Evolutionary conservation across 345 rosid species (phyloP).

Genomic region (Eucalyptus rudis): DNA sequence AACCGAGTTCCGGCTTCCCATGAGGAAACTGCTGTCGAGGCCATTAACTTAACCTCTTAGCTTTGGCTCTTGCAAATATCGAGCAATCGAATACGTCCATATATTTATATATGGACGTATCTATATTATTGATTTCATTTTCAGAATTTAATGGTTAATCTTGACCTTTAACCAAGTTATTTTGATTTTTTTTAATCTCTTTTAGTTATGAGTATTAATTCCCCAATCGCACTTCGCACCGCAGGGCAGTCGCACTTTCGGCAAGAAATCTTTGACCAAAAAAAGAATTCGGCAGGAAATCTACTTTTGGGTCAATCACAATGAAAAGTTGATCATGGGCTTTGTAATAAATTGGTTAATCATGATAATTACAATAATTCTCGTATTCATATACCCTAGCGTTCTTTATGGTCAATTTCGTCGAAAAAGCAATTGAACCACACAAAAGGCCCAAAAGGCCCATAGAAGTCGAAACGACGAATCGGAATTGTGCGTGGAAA

Average conservation of each 20-base stretch:
- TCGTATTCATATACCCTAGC: not conserved
- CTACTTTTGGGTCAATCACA: not conserved
- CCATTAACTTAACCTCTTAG: not conserved
- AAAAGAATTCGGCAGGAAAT: not conserved
- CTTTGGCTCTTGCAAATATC: not conserved
- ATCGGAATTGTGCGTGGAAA: not conserved
- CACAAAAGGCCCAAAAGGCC: not conserved
- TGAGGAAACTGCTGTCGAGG: too few species aligned
- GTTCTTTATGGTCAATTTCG: not conserved
- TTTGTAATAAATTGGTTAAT: not conserved
- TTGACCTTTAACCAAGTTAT: not conserved
- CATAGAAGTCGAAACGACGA: not conserved
- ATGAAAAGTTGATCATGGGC: not conserved
- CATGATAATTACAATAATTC: not conserved
- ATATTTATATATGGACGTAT: too few species aligned
- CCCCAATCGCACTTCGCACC: not conserved
- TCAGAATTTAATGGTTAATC: not conserved
- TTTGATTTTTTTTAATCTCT: not conserved
- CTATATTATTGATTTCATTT: not conserved
- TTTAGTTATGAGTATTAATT: not conserved
- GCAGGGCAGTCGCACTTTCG: not conserved
- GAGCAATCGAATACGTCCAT: not conserved
- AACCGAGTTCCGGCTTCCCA: not conserved
- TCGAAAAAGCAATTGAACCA: not conserved
- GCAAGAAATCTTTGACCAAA: too few species aligned